Base-by-base conservation (phyloP, 768 basidiomycete genomes). In the Tylopilus cervinicoccineus region DNA sequence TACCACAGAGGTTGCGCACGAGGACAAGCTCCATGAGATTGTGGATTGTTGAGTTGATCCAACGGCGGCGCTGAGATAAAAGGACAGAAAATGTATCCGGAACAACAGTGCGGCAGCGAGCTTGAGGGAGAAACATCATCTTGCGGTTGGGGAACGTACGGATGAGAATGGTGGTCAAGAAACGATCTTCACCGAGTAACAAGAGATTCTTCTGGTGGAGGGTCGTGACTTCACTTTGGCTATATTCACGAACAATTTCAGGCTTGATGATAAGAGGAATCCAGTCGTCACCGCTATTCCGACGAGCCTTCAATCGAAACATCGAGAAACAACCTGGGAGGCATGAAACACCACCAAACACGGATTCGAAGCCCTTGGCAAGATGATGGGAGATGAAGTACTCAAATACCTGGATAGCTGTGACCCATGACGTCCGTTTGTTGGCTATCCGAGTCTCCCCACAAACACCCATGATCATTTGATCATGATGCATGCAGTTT, bases 41-140 rank as follows among this genome's bases (percentile, higher is more conserved):
- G 74, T 98, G 96, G 43, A 99, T 90, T 0, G 96, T 98, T 14
- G 95, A 97, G 69, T 98, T 98, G 73, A 99, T 98, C 96, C 96
- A 99, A 48, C 96, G 86, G 17, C 96, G 85, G 27, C 96, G 91
- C 65, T 99, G 96, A 1, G 96, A 98, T 17, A 99, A 80, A 38
- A 99, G 78, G 23, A 98, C 80, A 22, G 78, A 74, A 71, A 99
- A 98, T 0, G 93, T 93, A 64, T 99, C 95, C 6, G 96, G 96
- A 19, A 92, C 96, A 60, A 99, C 81, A 22, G 96, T 99, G 51
- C 93, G 76, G 64, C 96, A 99, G 56, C 81, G 78, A 12, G 96
- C 96, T 69, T 98, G 93, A 0, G 95, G 95, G 47, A 96, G 77
- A 71, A 98, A 99, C 86, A 97, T 93, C 91, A 98, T 99, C 73